These are phyloP conservation scores for Coffea eugenioides DNA, from an alignment of 257 asterid genomes.

Conservation along the genomic window DNA sequence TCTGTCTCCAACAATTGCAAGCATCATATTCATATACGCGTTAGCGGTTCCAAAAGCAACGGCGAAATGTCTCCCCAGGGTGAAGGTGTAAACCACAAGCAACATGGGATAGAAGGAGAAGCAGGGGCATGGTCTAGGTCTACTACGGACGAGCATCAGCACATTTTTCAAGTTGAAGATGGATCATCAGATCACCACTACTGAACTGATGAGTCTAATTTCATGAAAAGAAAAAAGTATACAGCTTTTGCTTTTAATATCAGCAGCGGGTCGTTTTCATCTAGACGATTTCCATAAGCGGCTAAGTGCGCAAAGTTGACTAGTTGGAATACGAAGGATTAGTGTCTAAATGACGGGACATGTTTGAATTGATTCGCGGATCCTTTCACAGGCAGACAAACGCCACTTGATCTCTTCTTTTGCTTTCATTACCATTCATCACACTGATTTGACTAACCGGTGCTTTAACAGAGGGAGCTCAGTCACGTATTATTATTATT, in stretches of 20 bases:
- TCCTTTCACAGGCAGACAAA: neutral
- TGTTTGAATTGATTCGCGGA: neutral
- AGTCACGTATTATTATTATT: no score
- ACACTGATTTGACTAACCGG: no score
- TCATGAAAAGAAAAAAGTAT: neutral
- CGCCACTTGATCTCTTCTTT: no score
- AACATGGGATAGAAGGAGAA: neutral
- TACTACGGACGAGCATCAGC: neutral
- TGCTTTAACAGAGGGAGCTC: no score
- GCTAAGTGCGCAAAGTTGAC: neutral
- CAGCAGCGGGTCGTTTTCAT: neutral
- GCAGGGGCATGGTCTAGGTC: neutral
- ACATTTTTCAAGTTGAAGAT: neutral
- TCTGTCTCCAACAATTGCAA: neutral
- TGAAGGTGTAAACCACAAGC: neutral
- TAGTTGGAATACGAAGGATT: neutral
- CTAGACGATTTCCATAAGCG: slow-evolving; percentile 1
- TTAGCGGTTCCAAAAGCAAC: neutral
- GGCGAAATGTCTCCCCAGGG: neutral
- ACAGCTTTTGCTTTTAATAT: neutral
- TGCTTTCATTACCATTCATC: no score
- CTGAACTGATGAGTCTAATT: neutral
- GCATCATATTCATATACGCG: neutral
- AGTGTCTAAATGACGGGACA: neutral
- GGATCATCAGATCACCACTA: neutral